Percentiles rank a stretch among this genome's conserved stretches.
These are phyloP conservation scores for Cladophialophora exuberans DNA, from an alignment of 2,329 filamentous ascomycete genomes.

Conservation along the genomic window DNA sequence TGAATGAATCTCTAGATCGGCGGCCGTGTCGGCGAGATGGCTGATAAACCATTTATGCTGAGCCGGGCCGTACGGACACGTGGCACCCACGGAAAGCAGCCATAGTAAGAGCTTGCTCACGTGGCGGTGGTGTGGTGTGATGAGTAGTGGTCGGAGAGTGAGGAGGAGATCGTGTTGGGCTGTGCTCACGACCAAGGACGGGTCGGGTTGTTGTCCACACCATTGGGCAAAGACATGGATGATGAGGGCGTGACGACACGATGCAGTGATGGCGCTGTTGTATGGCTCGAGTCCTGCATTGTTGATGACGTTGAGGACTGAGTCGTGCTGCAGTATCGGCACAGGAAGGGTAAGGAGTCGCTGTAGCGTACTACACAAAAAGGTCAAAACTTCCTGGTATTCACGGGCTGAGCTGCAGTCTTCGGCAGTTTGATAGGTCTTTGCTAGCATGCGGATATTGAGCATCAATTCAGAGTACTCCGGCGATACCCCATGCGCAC, in stretches of 20 bases:
- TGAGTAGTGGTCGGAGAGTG: conserved; percentile 1
- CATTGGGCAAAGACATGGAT: conserved; percentile 15
- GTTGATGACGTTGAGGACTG: background rate
- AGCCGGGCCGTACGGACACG: conserved; percentile 8
- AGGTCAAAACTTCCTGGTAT: conserved; percentile 14
- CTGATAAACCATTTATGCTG: conserved; percentile 13
- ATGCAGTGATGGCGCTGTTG: conserved; percentile 6
- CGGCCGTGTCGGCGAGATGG: conserved; percentile 8
- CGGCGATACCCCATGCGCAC: conserved; percentile 3
- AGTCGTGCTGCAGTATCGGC: conserved; percentile 2
- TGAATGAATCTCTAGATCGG: conserved; percentile 4
- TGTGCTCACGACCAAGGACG: conserved; percentile 11
- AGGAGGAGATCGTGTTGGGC: conserved; percentile 10
- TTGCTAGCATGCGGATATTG: conserved; percentile 13
- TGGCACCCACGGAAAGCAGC: conserved; percentile 45
- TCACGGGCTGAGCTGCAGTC: conserved; percentile 11
- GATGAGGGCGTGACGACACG: conserved; percentile 14
- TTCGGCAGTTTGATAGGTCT: conserved; percentile 13
- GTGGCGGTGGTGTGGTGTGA: conserved; percentile 65
- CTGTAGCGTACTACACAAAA: conserved; percentile 12
- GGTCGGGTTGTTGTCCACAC: conserved; percentile 15
- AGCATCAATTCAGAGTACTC: conserved; percentile 15
- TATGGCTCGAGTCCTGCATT: conserved; percentile 2
- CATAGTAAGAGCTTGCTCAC: conserved; percentile 67
- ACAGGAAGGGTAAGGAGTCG: conserved; percentile 12